A percentile compares a stretch with the other conserved stretches of the same genome.
Evolutionary conservation across 2,329 filamentous ascomycete species (phyloP).

Genomic region (Colletotrichum sp.): DNA sequence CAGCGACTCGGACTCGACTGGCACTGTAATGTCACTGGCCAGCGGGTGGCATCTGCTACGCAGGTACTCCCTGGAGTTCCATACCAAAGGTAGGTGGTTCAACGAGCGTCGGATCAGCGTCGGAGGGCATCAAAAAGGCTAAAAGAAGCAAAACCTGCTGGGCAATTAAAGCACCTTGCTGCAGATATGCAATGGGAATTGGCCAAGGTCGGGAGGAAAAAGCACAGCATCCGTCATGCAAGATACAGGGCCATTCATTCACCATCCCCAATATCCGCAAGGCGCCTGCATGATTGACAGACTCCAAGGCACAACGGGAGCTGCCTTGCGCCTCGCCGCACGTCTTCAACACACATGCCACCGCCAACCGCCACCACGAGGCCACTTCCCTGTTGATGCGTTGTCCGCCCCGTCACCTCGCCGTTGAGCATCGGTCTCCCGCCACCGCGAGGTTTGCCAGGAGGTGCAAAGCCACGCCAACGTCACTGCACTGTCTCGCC

Average conservation of each 20-base stretch:
- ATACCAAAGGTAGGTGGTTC: not conserved
- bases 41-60: not conserved
- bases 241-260: not conserved
- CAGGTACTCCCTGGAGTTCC: not conserved
- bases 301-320: not conserved
- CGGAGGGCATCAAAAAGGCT: not conserved
- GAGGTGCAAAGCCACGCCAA: conserved; percentile 10
- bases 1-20: not conserved
- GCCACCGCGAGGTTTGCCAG: not conserved
- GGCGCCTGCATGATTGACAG: not conserved
- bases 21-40: not conserved
- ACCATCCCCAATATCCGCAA: not conserved
- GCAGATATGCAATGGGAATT: not conserved
- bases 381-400: not conserved
- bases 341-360: not conserved
- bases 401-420: not conserved
- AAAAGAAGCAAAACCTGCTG: not conserved
- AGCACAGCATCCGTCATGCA: not conserved
- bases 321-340: not conserved
- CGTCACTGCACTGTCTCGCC: conserved; percentile 17
- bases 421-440: not conserved
- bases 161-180: not conserved
- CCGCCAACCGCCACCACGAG: not conserved
- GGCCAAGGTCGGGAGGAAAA: not conserved
- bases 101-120: not conserved